Conservation (phyloP, 345 rosid genomes). For the Pistacia atlantica region DNA sequence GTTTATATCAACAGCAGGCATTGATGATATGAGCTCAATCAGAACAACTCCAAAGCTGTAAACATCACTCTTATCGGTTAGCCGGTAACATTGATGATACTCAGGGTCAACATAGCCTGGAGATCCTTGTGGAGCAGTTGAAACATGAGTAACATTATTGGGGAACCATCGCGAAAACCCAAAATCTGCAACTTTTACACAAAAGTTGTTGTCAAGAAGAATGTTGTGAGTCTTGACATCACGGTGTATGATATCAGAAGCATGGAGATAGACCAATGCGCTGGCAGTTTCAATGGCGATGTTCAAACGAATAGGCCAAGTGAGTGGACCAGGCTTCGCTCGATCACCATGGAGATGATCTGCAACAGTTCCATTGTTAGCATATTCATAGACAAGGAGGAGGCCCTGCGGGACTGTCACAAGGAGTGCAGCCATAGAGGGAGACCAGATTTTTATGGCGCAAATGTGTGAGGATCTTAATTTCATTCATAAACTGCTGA, state of each 20-base stretch:
- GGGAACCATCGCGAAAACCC: slow-evolving; percentile 65
- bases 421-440: slow-evolving; percentile 57
- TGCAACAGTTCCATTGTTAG: slow-evolving; percentile 65
- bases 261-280: slow-evolving; percentile 68
- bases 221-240: slow-evolving; percentile 73
- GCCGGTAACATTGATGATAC: slow-evolving; percentile 61
- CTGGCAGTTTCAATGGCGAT: slow-evolving; percentile 65
- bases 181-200: slow-evolving; percentile 72
- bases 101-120: slow-evolving; percentile 75
- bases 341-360: slow-evolving; percentile 63
- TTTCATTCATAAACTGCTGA: too few relatives aligned
- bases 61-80: slow-evolving; percentile 67
- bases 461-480: slow-evolving; percentile 19
- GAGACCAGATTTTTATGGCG: slow-evolving; percentile 57
- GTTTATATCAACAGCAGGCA: slow-evolving; percentile 60
- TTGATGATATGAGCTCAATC: slow-evolving; percentile 58
- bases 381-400: slow-evolving; percentile 65
- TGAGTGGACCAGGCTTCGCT: slow-evolving; percentile 27
- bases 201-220: slow-evolving; percentile 53
- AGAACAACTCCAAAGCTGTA: slow-evolving; percentile 83
- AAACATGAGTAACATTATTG: slow-evolving; percentile 56
- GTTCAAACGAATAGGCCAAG: slow-evolving; percentile 57
- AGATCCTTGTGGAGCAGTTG: slow-evolving; percentile 77
- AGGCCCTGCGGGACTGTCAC: slow-evolving; percentile 44
- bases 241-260: slow-evolving; percentile 57